A percentile compares a stretch with the other conserved stretches of the same genome.
phyloP scores from a whole-genome alignment of 495 filamentous ascomycete genomes.

The Bacidia rubella region DNA sequence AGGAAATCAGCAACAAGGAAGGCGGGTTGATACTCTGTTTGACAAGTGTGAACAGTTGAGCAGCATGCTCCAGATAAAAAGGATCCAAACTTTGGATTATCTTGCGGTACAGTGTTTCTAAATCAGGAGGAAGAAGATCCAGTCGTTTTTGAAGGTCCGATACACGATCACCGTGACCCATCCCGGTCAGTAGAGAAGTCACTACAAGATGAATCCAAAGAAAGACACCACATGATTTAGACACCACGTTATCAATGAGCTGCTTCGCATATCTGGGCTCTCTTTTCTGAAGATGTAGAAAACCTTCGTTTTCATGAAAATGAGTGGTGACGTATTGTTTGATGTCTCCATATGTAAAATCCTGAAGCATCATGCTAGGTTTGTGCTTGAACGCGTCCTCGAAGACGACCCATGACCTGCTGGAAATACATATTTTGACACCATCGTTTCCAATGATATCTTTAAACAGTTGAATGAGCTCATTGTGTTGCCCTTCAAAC shows the following conservation, averaged over 20 bases:
- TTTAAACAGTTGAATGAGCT: not conserved
- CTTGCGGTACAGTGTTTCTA: constrained; percentile 12
- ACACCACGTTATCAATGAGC: constrained; percentile 20
- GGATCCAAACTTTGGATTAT: constrained; percentile 21
- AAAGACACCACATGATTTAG: constrained; percentile 28
- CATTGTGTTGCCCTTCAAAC: not conserved
- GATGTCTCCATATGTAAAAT: constrained; percentile 24
- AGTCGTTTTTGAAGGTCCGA: constrained; percentile 12
- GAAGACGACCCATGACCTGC: constrained; percentile 9
- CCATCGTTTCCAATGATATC: not conserved
- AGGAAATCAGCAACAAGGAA: constrained; percentile 11
- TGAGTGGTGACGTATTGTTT: constrained; percentile 15
- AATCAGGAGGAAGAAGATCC: constrained; percentile 6
- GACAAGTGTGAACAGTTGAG: constrained; percentile 18
- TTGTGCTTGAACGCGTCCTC: constrained; percentile 15
- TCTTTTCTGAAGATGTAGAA: constrained; percentile 7
- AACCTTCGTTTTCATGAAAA: constrained; percentile 10
- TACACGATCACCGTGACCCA: constrained; percentile 8
- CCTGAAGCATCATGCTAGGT: constrained; percentile 21
- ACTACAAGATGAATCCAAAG: constrained; percentile 25
- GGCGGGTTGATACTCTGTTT: constrained; percentile 3
- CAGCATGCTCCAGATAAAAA: constrained; percentile 17
- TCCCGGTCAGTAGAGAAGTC: constrained; percentile 6
- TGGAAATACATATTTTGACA: constrained; percentile 4
- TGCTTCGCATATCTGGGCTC: not conserved